Conservation (phyloP, 192 early-diverging fungal species). For the Cetraspora pellucida region DNA sequence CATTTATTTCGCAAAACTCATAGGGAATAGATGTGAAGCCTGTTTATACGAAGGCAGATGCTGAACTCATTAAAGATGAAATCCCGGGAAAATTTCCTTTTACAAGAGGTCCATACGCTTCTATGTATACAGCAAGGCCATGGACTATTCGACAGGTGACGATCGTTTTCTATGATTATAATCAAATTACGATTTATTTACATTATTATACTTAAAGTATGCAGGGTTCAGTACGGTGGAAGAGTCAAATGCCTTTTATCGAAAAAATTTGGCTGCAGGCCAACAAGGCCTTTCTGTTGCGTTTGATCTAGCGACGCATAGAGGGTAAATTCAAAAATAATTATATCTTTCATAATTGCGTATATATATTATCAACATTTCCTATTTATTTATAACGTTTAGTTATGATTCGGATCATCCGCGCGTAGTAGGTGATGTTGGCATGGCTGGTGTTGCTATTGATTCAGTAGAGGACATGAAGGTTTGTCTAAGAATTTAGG, state of each 20-base stretch:
- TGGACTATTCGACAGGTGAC: constrained; percentile 85
- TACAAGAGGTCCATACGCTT: constrained; percentile 82
- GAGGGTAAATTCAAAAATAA: constrained; percentile 57
- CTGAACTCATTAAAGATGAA: constrained; percentile 61
- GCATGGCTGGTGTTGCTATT: constrained; percentile 93
- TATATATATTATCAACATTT: not conserved
- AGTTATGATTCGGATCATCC: constrained; percentile 90
- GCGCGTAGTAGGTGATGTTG: constrained; percentile 86
- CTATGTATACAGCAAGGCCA: constrained; percentile 81
- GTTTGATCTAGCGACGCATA: constrained; percentile 89
- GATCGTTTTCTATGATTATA: not conserved
- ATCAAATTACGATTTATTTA: not conserved
- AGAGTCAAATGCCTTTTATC: constrained; percentile 87
- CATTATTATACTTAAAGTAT: constrained; percentile 56
- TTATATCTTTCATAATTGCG: not conserved
- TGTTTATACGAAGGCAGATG: constrained; percentile 78
- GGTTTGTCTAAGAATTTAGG: constrained; percentile 13
- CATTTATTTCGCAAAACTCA: not conserved
- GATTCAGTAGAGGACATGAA: constrained; percentile 94
- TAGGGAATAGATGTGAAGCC: constrained; percentile 83
- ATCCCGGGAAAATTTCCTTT: constrained; percentile 84
- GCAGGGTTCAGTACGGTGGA: constrained; percentile 93
- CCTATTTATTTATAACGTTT: not conserved
- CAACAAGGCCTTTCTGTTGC: constrained; percentile 88
- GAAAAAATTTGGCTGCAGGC: constrained; percentile 83